These are phyloP conservation scores for Sphagnum contortum DNA, from an alignment of 225 moss, liverwort and hornwort species.

Conservation along the genomic window DNA sequence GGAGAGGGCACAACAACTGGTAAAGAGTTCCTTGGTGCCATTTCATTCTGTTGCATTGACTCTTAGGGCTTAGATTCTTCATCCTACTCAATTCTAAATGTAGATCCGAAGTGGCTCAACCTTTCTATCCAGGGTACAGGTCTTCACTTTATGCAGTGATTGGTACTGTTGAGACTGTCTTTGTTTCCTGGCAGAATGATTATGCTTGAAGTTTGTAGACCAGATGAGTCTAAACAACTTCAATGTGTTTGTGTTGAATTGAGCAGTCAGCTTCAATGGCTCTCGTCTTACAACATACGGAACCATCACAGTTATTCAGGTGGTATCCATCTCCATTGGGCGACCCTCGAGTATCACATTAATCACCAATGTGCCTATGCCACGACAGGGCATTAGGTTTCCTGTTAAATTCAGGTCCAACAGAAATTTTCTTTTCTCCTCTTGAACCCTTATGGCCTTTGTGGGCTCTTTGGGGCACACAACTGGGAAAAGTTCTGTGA, in stretches of 20 bases:
- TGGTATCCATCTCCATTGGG: conserved; percentile 54
- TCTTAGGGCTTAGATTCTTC: too few species aligned
- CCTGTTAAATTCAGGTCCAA: conserved; percentile 69
- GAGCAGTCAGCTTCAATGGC: conserved; percentile 79
- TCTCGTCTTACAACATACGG: conserved; percentile 82
- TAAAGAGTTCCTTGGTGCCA: conserved; percentile 3
- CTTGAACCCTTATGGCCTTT: background rate
- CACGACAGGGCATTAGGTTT: conserved; percentile 56
- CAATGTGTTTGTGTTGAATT: background rate
- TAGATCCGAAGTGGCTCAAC: too few species aligned
- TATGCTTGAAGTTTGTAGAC: too few species aligned
- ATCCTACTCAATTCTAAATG: too few species aligned
- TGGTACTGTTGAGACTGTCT: too few species aligned
- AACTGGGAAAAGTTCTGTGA: too few species aligned
- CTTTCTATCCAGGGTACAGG: too few species aligned
- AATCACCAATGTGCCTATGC: conserved; percentile 60
- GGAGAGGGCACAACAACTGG: conserved; percentile 68
- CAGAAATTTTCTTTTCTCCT: background rate
- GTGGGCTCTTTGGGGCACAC: too few species aligned
- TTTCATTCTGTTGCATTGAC: background rate
- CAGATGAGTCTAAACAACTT: too few species aligned
- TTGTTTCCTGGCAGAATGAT: too few species aligned
- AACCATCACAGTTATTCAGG: conserved; percentile 51
- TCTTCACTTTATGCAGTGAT: too few species aligned
- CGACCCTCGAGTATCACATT: conserved; percentile 33